phyloP scores from a whole-genome alignment of 768 basidiomycete species.

The Lactarius pseudohatsudake region DNA sequence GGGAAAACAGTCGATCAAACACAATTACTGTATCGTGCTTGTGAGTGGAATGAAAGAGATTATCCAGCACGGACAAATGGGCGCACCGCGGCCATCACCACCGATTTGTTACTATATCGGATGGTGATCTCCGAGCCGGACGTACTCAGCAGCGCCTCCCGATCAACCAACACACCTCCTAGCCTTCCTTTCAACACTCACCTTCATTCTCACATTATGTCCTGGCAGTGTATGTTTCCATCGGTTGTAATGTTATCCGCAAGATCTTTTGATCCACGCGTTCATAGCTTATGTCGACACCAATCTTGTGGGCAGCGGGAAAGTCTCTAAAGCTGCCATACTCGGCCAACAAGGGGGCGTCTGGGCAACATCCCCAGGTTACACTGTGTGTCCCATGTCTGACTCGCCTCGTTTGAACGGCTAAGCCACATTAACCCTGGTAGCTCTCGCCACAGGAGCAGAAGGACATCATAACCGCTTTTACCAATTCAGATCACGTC shows the following conservation, averaged over 20 bases:
- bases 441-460: slow-evolving; percentile 71
- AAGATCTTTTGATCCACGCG: slow-evolving; percentile 3
- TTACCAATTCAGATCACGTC: slow-evolving; percentile 40
- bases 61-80: neutral
- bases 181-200: slow-evolving; percentile 16
- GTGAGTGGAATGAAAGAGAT: neutral
- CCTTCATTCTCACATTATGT: slow-evolving; percentile 21
- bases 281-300: slow-evolving; percentile 74
- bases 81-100: slow-evolving; percentile 14
- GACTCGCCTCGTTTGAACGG: neutral
- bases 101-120: slow-evolving; percentile 27
- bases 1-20: neutral
- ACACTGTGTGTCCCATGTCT: slow-evolving; percentile 46
- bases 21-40: neutral
- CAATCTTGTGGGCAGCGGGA: slow-evolving; percentile 73
- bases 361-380: slow-evolving; percentile 67
- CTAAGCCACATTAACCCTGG: neutral
- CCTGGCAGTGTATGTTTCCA: slow-evolving; percentile 29
- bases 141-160: slow-evolving; percentile 11
- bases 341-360: slow-evolving; percentile 72
- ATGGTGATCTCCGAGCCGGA: slow-evolving; percentile 22
- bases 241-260: neutral
- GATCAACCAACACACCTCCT: slow-evolving; percentile 9
- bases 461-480: slow-evolving; percentile 51
- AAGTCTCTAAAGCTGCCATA: slow-evolving; percentile 75